These are phyloP conservation scores for Friedmanniomyces simplex DNA, from an alignment of 495 filamentous ascomycete species.

Conservation along the genomic window DNA sequence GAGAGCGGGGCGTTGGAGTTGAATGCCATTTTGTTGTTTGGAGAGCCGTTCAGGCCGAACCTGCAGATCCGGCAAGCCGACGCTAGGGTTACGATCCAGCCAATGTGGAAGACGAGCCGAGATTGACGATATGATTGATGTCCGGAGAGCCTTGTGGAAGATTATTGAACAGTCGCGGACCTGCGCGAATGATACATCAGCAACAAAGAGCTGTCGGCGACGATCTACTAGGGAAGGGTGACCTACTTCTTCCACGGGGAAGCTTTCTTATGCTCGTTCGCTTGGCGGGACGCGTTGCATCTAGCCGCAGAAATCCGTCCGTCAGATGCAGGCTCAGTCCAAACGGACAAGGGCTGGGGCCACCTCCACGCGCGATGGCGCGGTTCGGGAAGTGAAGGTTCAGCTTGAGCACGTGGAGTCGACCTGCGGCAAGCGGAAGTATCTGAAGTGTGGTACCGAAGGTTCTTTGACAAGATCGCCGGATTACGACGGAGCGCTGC, in stretches of 20 bases:
- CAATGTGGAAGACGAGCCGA: too few species aligned
- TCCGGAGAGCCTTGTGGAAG: background rate
- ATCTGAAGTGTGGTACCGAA: too few species aligned
- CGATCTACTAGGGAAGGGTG: background rate
- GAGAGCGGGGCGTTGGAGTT: background rate
- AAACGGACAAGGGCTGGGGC: background rate
- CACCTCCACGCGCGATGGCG: background rate
- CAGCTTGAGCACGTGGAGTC: background rate
- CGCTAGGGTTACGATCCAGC: too few species aligned
- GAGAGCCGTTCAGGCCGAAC: background rate
- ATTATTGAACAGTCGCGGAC: background rate
- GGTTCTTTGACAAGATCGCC: too few species aligned
- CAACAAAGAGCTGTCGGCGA: background rate
- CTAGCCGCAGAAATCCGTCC: background rate
- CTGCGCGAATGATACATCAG: background rate
- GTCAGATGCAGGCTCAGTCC: background rate
- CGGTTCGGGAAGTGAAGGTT: background rate
- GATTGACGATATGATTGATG: too few species aligned
- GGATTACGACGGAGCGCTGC: too few species aligned
- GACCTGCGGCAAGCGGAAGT: background rate
- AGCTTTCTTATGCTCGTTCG: background rate
- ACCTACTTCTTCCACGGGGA: too few species aligned
- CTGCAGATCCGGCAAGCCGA: too few species aligned
- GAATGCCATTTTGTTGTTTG: background rate
- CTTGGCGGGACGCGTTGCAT: background rate